Evolutionary conservation across 176 grass and related monocot species (phyloP), one percentile per base, ranked within the genome.

Genomic region (Elaeis guineensis): DNA sequence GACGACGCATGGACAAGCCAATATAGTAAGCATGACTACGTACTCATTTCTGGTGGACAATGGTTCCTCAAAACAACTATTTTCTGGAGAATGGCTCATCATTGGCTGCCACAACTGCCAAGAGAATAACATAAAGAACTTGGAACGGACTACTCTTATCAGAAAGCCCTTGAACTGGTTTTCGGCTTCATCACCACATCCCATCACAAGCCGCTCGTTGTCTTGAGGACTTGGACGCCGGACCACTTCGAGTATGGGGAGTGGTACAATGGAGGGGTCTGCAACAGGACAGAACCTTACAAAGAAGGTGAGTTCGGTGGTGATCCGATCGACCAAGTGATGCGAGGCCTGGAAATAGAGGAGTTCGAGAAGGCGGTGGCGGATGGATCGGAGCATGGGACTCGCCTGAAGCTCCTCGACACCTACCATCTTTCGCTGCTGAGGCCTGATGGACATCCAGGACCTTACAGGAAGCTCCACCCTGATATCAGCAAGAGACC

Each of bases 171-270:
- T 12, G 35, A 44, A 44, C 35, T 75, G 35, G 59, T 87, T 29
- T 81, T 90, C 53, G 29, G 50, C 16, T 68, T 68, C 55, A 18
- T 3, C 18, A 1, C 25, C 21, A 4, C 19, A 16, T n/a, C 8
- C 19, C 16, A 79, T 19, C 3, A 55, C 63, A 85, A 60, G 83
- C 82, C 90, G 0, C 81, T 80, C 1, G 69, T 88, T 44, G 78
- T 90, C 25, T 68, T 55, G 15, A 85, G 78, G 25, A 90, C 92
- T 30, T 97, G 90, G 78, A 82, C 92, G 50, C 92, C 92, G 8
- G 83, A 79, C 60, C 83, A 97, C 71, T 97, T 97, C 55, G 75
- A 80, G 69, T 12, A 68, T 21, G 92, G 92, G 18, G 75, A 90
- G 2, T 97, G 92, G 87, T 84, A 85, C 54, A 82, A 69, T 59